These are phyloP conservation scores for Ascoidea asiatica DNA, from an alignment of 805 yeast genomes.

Conservation along the genomic window DNA sequence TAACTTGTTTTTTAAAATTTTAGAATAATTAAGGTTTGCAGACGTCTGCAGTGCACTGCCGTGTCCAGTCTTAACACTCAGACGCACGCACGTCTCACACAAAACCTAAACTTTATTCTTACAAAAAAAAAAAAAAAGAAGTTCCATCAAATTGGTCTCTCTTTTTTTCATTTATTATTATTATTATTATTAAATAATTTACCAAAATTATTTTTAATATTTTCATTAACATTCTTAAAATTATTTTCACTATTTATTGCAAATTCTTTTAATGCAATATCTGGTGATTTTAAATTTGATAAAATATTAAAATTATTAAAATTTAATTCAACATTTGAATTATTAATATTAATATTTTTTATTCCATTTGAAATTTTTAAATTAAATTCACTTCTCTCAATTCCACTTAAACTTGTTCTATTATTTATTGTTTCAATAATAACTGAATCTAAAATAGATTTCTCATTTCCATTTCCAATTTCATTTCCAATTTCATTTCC, in stretches of 20 bases:
- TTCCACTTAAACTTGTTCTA: not conserved
- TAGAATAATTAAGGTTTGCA: no score
- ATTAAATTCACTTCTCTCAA: no score
- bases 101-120: no score
- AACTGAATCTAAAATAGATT: not conserved
- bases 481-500: not conserved
- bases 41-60: no score
- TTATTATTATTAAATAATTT: constrained; percentile 33
- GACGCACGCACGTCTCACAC: no score
- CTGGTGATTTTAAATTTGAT: constrained; percentile 21
- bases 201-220: constrained; percentile 42
- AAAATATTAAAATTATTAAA: constrained; percentile 20
- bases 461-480: not conserved
- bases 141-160: no score
- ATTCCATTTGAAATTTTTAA: no score
- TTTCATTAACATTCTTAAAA: constrained; percentile 52
- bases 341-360: no score
- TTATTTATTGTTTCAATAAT: not conserved
- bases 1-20: no score
- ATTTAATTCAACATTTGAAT: not conserved
- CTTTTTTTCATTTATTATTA: constrained; percentile 5
- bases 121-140: constrained; percentile 1
- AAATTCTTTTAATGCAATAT: no score
- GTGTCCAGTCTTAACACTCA: no score
- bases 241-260: constrained; percentile 43